Conservation (phyloP, 768 basidiomycete genomes). For the Boletus coccyginus region DNA sequence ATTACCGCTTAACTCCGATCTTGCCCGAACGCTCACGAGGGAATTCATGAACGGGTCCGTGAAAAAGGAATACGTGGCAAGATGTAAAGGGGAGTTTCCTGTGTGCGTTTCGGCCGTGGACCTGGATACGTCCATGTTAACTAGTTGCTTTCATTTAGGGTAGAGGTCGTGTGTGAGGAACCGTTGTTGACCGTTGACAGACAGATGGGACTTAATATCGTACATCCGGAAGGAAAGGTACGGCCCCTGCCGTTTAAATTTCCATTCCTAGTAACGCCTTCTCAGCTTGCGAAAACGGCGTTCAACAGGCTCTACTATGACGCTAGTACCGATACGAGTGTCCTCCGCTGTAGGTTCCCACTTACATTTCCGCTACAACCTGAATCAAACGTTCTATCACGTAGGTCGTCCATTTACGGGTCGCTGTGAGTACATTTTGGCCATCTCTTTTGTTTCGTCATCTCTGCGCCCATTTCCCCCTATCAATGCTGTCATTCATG, state of each 20-base stretch:
- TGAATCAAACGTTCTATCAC: slow-evolving; percentile 2
- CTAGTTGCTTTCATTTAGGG: slow-evolving; percentile 40
- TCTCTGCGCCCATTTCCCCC: neutral
- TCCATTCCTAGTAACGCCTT: neutral
- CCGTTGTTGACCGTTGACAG: slow-evolving; percentile 90
- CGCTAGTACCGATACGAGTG: slow-evolving; percentile 72
- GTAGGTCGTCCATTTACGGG: slow-evolving; percentile 87
- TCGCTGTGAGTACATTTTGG: slow-evolving; percentile 60
- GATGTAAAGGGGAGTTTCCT: slow-evolving; percentile 84
- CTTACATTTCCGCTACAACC: neutral
- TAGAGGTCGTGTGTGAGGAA: slow-evolving; percentile 78
- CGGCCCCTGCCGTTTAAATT: slow-evolving; percentile 1
- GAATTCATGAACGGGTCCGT: slow-evolving; percentile 85
- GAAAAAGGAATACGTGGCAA: slow-evolving; percentile 89
- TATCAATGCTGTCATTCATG: slow-evolving; percentile 5
- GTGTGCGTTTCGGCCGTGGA: slow-evolving; percentile 48
- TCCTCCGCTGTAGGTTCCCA: slow-evolving; percentile 68
- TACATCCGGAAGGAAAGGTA: slow-evolving; percentile 94
- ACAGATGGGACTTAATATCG: slow-evolving; percentile 95
- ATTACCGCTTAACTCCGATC: slow-evolving; percentile 67
- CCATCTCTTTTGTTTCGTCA: neutral
- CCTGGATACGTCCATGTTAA: neutral
- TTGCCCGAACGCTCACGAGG: slow-evolving; percentile 66
- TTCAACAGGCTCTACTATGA: slow-evolving; percentile 87
- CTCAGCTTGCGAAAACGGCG: slow-evolving; percentile 81